These are phyloP conservation scores for Aspergillus proliferans DNA, from an alignment of 2,329 filamentous ascomycete species.

Conservation along the genomic window DNA sequence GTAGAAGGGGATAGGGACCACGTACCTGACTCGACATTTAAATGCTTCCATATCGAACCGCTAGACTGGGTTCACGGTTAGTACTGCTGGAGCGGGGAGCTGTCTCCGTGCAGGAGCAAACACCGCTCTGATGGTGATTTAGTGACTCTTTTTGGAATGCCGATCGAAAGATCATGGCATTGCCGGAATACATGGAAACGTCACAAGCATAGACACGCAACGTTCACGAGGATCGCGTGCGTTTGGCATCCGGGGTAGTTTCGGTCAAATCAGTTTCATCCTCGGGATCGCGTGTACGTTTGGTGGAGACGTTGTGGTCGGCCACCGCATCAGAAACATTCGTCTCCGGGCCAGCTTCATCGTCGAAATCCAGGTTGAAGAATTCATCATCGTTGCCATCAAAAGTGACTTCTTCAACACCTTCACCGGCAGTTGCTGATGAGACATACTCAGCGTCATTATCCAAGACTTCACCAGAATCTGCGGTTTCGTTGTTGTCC, in stretches of 20 bases:
- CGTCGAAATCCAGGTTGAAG: conserved; percentile 25
- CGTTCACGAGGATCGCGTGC: conserved; percentile 43
- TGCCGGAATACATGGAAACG: background rate
- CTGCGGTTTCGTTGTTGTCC: conserved; percentile 5
- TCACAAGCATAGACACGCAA: conserved; percentile 1
- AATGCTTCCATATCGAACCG: too few relatives aligned
- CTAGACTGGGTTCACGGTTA: too few relatives aligned
- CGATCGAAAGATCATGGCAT: background rate
- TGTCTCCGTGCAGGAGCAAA: too few relatives aligned
- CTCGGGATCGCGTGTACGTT: conserved; percentile 31
- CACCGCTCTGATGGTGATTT: too few relatives aligned
- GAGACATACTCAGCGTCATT: conserved; percentile 12
- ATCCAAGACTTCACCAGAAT: conserved; percentile 9
- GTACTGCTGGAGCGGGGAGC: too few relatives aligned
- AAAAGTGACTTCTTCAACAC: conserved; percentile 18
- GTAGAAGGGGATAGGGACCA: too few relatives aligned
- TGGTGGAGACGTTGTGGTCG: conserved; percentile 16
- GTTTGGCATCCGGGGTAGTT: conserved; percentile 43
- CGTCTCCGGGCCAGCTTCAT: conserved; percentile 14
- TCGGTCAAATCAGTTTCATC: conserved; percentile 26
- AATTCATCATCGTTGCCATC: conserved; percentile 29
- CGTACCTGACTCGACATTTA: too few relatives aligned
- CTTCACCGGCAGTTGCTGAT: conserved; percentile 7
- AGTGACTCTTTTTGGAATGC: too few relatives aligned
- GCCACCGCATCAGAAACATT: conserved; percentile 10